Evolutionary conservation across 495 filamentous ascomycete genomes (phyloP), one percentile per base, ranked within the genome.

Genomic region (Jackrogersella multiformis): DNA sequence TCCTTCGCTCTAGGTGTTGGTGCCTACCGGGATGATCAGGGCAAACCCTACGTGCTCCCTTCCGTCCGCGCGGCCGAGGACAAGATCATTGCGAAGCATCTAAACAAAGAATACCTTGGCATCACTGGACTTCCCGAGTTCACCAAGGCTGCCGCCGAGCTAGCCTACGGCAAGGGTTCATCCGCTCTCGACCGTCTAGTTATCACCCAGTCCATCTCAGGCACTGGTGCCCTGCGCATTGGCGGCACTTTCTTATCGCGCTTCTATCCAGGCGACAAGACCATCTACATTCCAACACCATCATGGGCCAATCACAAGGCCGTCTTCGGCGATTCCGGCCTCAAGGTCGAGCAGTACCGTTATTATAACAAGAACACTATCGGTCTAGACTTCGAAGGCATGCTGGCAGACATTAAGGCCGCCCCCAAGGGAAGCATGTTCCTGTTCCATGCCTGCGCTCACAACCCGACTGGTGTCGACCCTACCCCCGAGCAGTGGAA

Each of bases 341-440:
- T 99, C 55, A 86, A 92, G 80, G 92, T 97, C 48, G 89, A 91
- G 79, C 92, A 91, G 82, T 99, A 99, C 85, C 84, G 92, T 70
- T 99, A 99, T 87, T 99, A 99, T 85, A 92, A 97, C 86, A 96
- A 97, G 85, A 89, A 97, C 75, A 97, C 94, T 73, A 97, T 97
- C 75, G 94, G 95, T 34, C 88, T 99, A 49, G 95, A 98, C 84
- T 97, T 97, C 74, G 92, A 97, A 67, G 95, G 95, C 70, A 85
- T 99, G 85, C 71, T 98, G 39, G 88, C 82, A 68, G 95, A 99
- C 78, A 89, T 99, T 82, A 94, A 94, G 81, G 86, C 86, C 56
- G 93, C 94, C 30, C 94, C 94, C 48, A 85, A 90, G 77, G 89
- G 87, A 80, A 93, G 89, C 81, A 89, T 93, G 68, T 88, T 99